A percentile compares a stretch with the other conserved stretches of the same genome.
Conservation (phyloP, 75 land plant species). For the Pseudotsuga menziesii region DNA sequence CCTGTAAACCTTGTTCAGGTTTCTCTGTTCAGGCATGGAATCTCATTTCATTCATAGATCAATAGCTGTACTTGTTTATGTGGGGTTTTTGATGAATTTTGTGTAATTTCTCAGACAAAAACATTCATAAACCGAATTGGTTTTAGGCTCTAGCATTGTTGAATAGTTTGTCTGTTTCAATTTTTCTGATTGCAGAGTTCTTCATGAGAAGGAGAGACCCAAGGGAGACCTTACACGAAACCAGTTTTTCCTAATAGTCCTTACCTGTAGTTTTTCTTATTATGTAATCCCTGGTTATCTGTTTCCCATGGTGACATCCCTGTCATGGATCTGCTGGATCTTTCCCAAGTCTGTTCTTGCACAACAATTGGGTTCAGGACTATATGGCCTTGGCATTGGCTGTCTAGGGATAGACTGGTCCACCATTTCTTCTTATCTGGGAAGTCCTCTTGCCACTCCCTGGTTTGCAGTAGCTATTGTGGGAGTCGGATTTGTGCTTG, state of each 20-base stretch:
- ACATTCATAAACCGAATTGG: background rate
- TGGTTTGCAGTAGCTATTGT: slow-evolving; percentile 31
- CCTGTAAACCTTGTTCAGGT: slow-evolving; percentile 73
- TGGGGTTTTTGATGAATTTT: background rate
- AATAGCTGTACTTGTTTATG: background rate
- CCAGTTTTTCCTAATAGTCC: slow-evolving; percentile 25
- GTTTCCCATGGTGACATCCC: slow-evolving; percentile 22
- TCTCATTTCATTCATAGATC: no score
- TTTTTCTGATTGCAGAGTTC: slow-evolving; percentile 15
- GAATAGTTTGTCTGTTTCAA: no score
- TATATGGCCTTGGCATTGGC: slow-evolving; percentile 30
- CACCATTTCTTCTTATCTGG: slow-evolving; percentile 20
- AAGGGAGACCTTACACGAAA: slow-evolving; percentile 20
- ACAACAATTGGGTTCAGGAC: slow-evolving; percentile 38
- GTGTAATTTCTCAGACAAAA: no score
- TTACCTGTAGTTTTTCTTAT: slow-evolving; percentile 27
- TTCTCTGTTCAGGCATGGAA: slow-evolving; percentile 53
- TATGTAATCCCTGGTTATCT: slow-evolving; percentile 30
- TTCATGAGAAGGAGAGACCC: slow-evolving; percentile 17
- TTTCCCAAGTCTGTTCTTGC: slow-evolving; percentile 26
- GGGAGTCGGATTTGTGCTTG: slow-evolving; percentile 18
- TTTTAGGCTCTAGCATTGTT: no score
- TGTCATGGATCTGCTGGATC: slow-evolving; percentile 39
- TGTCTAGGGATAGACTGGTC: slow-evolving; percentile 34
- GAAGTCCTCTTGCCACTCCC: slow-evolving; percentile 34